phyloP scores from a whole-genome alignment of 495 filamentous ascomycete genomes.

The Apiosordaria backusii region DNA sequence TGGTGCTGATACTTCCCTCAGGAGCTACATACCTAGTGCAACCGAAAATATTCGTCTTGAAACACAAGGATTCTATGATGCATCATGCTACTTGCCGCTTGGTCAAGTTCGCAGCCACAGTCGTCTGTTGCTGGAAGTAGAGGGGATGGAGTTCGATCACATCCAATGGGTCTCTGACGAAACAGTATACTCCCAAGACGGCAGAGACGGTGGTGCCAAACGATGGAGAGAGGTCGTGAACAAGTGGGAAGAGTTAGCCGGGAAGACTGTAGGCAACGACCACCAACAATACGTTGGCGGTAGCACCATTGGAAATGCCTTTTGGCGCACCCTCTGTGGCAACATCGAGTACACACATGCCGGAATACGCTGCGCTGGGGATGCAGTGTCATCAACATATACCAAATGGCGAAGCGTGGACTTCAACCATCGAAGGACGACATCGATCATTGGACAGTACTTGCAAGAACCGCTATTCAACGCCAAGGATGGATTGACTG shows the following conservation, averaged over 20 bases:
- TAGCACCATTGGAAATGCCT: slow-evolving; percentile 17
- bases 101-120: slow-evolving; percentile 1
- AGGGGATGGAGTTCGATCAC: slow-evolving; percentile 20
- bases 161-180: slow-evolving; percentile 14
- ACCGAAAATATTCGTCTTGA: slow-evolving; percentile 17
- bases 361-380: slow-evolving; percentile 13
- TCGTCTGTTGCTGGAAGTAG: slow-evolving; percentile 12
- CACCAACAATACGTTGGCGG: slow-evolving; percentile 7
- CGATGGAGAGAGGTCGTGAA: slow-evolving; percentile 15
- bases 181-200: slow-evolving; percentile 8
- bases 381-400: slow-evolving; percentile 11
- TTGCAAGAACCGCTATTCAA: slow-evolving; percentile 14
- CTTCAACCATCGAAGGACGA: slow-evolving; percentile 15
- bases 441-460: slow-evolving; percentile 22
- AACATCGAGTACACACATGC: slow-evolving; percentile 15
- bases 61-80: slow-evolving; percentile 18
- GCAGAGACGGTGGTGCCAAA: neutral
- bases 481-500: neutral
- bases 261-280: neutral
- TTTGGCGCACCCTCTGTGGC: slow-evolving; percentile 27
- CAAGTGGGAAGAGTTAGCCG: slow-evolving; percentile 4
- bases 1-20: neutral
- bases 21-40: slow-evolving; percentile 14
- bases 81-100: slow-evolving; percentile 1
- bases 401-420: slow-evolving; percentile 16